Base-by-base conservation (phyloP, 257 asterid species). In the Buddleja alternifolia region DNA sequence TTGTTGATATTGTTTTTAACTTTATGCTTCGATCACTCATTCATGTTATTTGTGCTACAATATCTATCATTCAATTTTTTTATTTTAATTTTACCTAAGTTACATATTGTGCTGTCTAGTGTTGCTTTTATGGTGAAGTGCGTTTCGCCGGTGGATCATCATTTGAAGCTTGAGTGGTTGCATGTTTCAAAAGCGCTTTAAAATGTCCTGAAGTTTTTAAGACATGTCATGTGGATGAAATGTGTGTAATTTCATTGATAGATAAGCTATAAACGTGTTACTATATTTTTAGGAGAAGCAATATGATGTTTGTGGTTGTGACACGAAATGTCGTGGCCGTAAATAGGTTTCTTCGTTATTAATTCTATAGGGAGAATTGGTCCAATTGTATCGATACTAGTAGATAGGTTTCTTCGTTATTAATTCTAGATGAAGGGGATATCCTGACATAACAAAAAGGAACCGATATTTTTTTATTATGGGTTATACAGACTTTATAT, bases 161-260 rank as follows among this genome's bases (percentile, higher is more conserved):
- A 15, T 34, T 14, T 48, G 53, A 53, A 41, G 73, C 39, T 36
- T 69, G 37, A 21, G 67, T 29, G 34, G 21, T 62, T 65, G 59
- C 76, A 20, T 61, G 74, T 41, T 52, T 14, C n/a, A n/a, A 48
- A 8, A 12, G 25, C 47, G 20, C 45, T n/a, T 55, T 65, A 46
- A 48, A 19, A 44, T 7, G 20, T 25, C 16, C 24, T 15, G 50
- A 14, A 39, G 39, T 51, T 59, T 67, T 3, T 59, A 19, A 39
- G 56, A 37, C 10, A 44, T 52, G 60, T 3, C 36, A 17, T 61
- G 41, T 34, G 34, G 48, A 48, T 48, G 10, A 10, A 39, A 48
- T 65, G 65, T 9, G 10, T 32, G 50, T 21, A 15, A 71, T 59
- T 48, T 65, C 77, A 58, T 76, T 59, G 74, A 58, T 69, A 36